These are phyloP conservation scores for Citrus trifoliata DNA, from an alignment of 345 rosid genomes.

Conservation along the genomic window DNA sequence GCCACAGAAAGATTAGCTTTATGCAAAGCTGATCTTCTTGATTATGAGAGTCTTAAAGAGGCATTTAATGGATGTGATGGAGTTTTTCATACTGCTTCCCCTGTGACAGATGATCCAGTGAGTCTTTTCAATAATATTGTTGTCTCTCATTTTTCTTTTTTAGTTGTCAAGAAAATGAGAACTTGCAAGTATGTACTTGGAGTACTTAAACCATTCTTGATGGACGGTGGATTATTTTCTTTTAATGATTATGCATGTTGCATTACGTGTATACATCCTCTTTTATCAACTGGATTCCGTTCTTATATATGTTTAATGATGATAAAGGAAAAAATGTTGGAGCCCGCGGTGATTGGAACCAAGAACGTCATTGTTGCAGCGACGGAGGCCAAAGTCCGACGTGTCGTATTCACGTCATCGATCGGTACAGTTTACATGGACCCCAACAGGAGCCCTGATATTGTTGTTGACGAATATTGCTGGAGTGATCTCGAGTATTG, in stretches of 20 bases:
- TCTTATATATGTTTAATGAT: too few relatives aligned
- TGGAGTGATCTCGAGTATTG: slow-evolving; percentile 98
- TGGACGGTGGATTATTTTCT: too few relatives aligned
- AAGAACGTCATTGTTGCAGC: slow-evolving; percentile 81
- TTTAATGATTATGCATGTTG: too few relatives aligned
- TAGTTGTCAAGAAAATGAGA: slow-evolving; percentile 21
- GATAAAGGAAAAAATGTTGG: slow-evolving; percentile 87
- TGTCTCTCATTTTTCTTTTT: neutral
- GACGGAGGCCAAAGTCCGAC: slow-evolving; percentile 72
- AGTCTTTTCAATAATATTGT: slow-evolving; percentile 9
- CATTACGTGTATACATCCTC: too few relatives aligned
- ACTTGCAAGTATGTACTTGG: too few relatives aligned
- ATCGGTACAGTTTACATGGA: slow-evolving; percentile 94
- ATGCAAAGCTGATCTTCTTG: slow-evolving; percentile 80
- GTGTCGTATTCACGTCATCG: slow-evolving; percentile 92
- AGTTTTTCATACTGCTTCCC: slow-evolving; percentile 94
- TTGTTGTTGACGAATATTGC: slow-evolving; percentile 77
- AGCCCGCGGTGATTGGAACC: slow-evolving; percentile 91
- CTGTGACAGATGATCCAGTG: slow-evolving; percentile 97
- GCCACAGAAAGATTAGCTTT: slow-evolving; percentile 78
- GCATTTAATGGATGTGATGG: slow-evolving; percentile 87
- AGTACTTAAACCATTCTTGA: too few relatives aligned
- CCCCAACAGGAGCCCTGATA: slow-evolving; percentile 70
- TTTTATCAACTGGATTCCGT: too few relatives aligned
- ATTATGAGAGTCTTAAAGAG: slow-evolving; percentile 51